Evolutionary conservation across 139 green algal species (phyloP).

Genomic region (Nannochloris sp.): DNA sequence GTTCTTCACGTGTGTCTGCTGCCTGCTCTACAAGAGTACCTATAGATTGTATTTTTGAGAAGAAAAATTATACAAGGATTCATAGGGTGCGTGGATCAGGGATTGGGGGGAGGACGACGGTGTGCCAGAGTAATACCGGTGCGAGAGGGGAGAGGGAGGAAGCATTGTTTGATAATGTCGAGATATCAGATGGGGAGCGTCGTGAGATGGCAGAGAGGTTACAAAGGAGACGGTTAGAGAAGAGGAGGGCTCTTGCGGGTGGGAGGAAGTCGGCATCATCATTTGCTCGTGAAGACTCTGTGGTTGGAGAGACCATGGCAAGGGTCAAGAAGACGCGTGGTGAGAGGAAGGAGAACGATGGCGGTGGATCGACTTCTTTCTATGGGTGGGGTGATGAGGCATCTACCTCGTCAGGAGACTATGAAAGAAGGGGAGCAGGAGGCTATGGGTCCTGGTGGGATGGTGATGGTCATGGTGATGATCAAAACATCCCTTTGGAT

Average conservation of each 20-base stretch:
- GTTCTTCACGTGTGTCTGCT: too few relatives aligned
- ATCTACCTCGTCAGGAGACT: background rate
- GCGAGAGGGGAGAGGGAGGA: background rate
- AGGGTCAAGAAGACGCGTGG: background rate
- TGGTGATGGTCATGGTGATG: too few relatives aligned
- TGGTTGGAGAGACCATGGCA: background rate
- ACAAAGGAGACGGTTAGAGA: background rate
- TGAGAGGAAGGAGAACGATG: background rate
- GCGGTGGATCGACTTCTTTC: background rate
- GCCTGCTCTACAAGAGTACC: too few relatives aligned
- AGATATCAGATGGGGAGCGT: background rate
- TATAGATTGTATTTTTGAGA: too few relatives aligned
- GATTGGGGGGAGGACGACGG: too few relatives aligned
- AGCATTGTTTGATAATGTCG: slow-evolving; percentile 18
- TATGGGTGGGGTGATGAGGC: background rate
- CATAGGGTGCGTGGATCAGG: too few relatives aligned
- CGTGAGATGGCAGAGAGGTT: background rate
- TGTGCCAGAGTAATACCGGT: background rate
- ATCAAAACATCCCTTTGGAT: background rate
- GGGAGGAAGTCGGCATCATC: background rate
- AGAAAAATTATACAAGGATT: too few relatives aligned
- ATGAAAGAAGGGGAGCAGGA: background rate
- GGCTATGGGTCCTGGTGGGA: background rate
- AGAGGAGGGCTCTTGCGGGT: background rate
- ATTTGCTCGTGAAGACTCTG: background rate